Evolutionary conservation across 495 filamentous ascomycete species (phyloP).

Genomic region (Oidiodendron maius): DNA sequence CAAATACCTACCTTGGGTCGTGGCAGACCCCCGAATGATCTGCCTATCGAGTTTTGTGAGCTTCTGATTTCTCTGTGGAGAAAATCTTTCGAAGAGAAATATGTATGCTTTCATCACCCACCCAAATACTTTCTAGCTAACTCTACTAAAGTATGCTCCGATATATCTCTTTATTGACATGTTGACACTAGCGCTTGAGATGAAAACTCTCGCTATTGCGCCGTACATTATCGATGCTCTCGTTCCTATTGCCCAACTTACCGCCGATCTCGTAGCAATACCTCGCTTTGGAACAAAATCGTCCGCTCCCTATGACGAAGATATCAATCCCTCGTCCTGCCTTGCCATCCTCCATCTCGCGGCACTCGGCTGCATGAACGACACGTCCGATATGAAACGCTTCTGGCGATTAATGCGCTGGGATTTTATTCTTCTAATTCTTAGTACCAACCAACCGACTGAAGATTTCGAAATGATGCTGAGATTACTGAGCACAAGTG

Average conservation of each 20-base stretch:
- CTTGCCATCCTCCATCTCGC: slow-evolving; percentile 19
- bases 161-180: slow-evolving; percentile 22
- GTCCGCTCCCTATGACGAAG: slow-evolving; percentile 5
- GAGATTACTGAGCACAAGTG: slow-evolving; percentile 18
- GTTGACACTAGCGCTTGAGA: slow-evolving; percentile 18
- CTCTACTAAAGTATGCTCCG: slow-evolving; percentile 10
- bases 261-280: slow-evolving; percentile 18
- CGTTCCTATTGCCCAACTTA: slow-evolving; percentile 18
- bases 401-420: slow-evolving; percentile 22
- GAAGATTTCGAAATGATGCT: slow-evolving; percentile 19
- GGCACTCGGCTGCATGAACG: slow-evolving; percentile 17
- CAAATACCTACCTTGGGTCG: slow-evolving; percentile 15
- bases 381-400: slow-evolving; percentile 11
- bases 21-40: slow-evolving; percentile 12
- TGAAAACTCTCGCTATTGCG: slow-evolving; percentile 17
- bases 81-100: slow-evolving; percentile 19
- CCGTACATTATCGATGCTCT: slow-evolving; percentile 16
- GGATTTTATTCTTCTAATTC: slow-evolving; percentile 19
- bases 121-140: not conserved
- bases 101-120: slow-evolving; percentile 7
- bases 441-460: slow-evolving; percentile 15
- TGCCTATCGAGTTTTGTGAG: slow-evolving; percentile 20
- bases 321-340: slow-evolving; percentile 15
- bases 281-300: slow-evolving; percentile 12
- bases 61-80: slow-evolving; percentile 21